A percentile compares a stretch with the other conserved stretches of the same genome.
These are phyloP conservation scores for Aeschynomene evenia DNA, from an alignment of 306 rosid genomes.

Conservation along the genomic window DNA sequence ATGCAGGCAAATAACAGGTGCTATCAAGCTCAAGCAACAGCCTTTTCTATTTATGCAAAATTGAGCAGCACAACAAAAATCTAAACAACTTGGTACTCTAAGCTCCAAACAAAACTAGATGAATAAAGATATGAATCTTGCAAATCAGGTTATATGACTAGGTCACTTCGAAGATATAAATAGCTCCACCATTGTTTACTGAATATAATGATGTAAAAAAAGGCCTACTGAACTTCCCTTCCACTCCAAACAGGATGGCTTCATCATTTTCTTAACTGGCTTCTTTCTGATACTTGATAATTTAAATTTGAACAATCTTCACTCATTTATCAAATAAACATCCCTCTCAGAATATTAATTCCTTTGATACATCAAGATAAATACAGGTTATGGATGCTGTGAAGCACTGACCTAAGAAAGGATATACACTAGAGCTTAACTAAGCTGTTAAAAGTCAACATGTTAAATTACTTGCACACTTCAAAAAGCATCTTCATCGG, in stretches of 20 bases:
- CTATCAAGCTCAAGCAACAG: neutral
- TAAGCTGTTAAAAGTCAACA: neutral
- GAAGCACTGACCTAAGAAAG: neutral
- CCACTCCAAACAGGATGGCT: neutral
- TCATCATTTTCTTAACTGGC: neutral
- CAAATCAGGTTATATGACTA: neutral
- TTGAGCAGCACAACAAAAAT: neutral
- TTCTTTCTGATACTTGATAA: neutral
- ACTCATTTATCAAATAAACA: neutral
- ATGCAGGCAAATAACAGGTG: neutral
- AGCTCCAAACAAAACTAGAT: neutral
- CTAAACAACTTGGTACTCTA: neutral
- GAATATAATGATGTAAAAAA: neutral
- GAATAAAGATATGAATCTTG: neutral
- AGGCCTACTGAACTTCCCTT: neutral
- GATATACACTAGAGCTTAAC: neutral
- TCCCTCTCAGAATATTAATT: neutral
- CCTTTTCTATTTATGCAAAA: neutral
- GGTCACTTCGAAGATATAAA: neutral
- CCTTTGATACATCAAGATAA: neutral
- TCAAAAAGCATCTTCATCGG: neutral
- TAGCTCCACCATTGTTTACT: neutral
- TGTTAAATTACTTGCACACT: neutral
- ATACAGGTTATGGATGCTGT: neutral
- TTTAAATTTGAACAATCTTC: conserved; percentile 8